Base-by-base conservation (phyloP, 2,329 filamentous ascomycete species). In the Metarhizium robertsii region DNA sequence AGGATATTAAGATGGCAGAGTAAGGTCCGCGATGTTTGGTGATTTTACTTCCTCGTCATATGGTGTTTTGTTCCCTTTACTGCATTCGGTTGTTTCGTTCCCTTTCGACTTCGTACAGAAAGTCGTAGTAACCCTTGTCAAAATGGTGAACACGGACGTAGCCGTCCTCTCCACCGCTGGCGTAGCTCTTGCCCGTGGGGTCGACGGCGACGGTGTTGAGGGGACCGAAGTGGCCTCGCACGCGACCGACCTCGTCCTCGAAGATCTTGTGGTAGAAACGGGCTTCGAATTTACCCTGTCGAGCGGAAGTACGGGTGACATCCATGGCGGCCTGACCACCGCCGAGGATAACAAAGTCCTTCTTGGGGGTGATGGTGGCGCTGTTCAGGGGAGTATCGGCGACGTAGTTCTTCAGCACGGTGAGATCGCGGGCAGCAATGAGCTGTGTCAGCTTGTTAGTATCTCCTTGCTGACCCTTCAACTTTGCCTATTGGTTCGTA, bases 251-350 rank as follows among this genome's bases (percentile, higher is more conserved):
- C 79, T 99, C 94, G 74, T 99, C 92, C 75, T 96, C 91, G 72
- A 99, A 97, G 72, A 99, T 87, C 83, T 95, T 97, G 86, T 99
- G 94, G 81, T 96, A 99, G 82, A 99, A 99, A 62, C 94, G 86
- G 48, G 94, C 94, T 76, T 99, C 94, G 79, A 99, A 99, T 78
- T 97, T 97, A 76, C 94, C 94, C 80, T 99, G 94, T 63, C 94
- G 85, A 52, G 91, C 86, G 38, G 87, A 87, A 53, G 94, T 97
- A 54, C 90, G 95, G 57, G 94, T 99, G 74, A 99, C 94, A 70
- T 97, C 92, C 90, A 96, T 96, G 69, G 94, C 94, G 61, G 92
- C 94, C 77, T 99, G 94, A 65, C 94, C 94, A 84, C 94, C 94
- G 66, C 94, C 94, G 48, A 99, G 87, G 68, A 99, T 95, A 62